Base-by-base conservation (phyloP, 768 basidiomycete genomes). In the Kwoniella dendrophila region DNA sequence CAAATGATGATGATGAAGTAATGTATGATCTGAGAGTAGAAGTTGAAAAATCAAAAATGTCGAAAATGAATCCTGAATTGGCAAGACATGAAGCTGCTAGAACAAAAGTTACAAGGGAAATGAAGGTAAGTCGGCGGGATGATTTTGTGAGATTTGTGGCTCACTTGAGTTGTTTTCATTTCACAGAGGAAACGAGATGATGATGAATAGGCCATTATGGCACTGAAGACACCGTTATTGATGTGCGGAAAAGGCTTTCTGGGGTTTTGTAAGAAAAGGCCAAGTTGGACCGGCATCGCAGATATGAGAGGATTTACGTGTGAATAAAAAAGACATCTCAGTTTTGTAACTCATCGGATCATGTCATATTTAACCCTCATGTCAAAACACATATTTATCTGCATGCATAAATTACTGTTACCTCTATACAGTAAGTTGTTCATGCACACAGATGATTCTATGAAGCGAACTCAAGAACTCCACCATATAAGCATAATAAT, bases 1-100 rank as follows among this genome's bases (percentile, higher is more conserved):
- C 88, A 43, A 92, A 96, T 77, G 90, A 94, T 68, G 94, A 96
- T 75, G 92, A 95, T 81, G 95, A 82, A 59, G 76, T 96, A 76
- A 92, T 98, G 93, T 94, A 94, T 83, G 94, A 98, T 78, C 85
- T 98, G 70, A 95, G 89, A 83, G 88, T 92, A 84, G 93, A 97
- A 81, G 93, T 95, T 69, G 87, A 88, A 18, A 97, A 97, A 83
- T 91, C 89, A 67, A 92, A 93, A 0, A 88, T 92, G 66, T 91
- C 89, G 11, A 93, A 93, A 77, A 88, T 96, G 57, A 85, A 94
- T 7, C 78, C 83, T 5, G 94, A 98, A 74, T 82, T 98, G 58
- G 92, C 90, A 12, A 88, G 89, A 71, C 95, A 98, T 78, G 92
- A 93, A 74, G 82, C 92, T 0, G 92, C 94, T 4, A 90, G 92